A percentile compares a stretch with the other conserved stretches of the same genome.
These are phyloP conservation scores for Hypoxylon cercidicola DNA, from an alignment of 495 filamentous ascomycete species.

Conservation along the genomic window DNA sequence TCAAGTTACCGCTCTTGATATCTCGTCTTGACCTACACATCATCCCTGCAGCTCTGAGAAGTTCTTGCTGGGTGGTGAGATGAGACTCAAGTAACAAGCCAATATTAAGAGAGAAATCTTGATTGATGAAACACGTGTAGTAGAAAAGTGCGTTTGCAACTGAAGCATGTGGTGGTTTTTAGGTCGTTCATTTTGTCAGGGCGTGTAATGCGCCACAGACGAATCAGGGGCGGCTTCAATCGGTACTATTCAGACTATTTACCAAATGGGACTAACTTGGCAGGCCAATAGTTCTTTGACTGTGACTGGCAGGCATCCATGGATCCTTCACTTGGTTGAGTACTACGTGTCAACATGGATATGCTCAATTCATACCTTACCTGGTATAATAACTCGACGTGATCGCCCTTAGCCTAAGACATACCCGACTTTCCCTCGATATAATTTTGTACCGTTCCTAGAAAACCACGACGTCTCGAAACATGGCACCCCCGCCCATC, in stretches of 20 bases:
- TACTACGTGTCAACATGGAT: constrained; percentile 1
- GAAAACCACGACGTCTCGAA: not conserved
- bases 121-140: not conserved
- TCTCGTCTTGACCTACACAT: constrained; percentile 6
- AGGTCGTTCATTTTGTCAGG: too few relatives aligned
- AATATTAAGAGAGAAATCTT: not conserved
- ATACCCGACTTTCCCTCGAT: not conserved
- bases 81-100: not conserved
- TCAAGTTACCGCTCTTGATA: constrained; percentile 5
- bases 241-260: not conserved
- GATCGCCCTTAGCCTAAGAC: not conserved
- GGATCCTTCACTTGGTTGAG: not conserved
- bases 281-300: constrained; percentile 10
- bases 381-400: not conserved
- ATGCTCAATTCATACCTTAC: not conserved
- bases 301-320: not conserved
- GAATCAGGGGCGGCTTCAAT: not conserved
- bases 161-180: not conserved
- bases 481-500: constrained; percentile 63
- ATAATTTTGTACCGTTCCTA: too few relatives aligned
- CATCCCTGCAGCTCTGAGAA: not conserved
- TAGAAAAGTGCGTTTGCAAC: not conserved
- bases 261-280: not conserved
- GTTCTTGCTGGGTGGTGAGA: not conserved
- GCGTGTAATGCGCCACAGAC: too few relatives aligned